A percentile compares a stretch with the other conserved stretches of the same genome.
Evolutionary conservation across 805 yeast genomes (phyloP).

Genomic region (Clavispora phyllophila): DNA sequence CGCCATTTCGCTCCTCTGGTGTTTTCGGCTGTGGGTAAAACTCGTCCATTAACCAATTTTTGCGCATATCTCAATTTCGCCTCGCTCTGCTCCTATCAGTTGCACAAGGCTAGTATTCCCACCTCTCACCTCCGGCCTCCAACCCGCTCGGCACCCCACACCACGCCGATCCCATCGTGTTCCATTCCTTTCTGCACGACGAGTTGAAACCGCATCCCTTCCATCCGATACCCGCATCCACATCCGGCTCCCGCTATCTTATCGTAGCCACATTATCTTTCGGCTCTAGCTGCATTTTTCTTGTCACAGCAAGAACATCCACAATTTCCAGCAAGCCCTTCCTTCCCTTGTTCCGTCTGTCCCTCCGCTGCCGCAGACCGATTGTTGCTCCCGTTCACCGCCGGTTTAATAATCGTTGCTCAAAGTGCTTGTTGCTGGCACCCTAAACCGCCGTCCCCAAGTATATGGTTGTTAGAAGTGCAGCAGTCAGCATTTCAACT

Average conservation of each 20-base stretch:
- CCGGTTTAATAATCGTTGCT: too few relatives aligned
- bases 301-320: too few relatives aligned
- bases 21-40: background rate
- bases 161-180: background rate
- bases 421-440: background rate
- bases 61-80: background rate
- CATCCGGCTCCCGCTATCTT: background rate
- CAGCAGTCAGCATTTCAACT: slow-evolving; percentile 1
- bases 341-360: background rate
- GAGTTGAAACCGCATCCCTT: background rate
- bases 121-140: background rate
- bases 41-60: slow-evolving; percentile 1
- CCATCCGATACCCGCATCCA: background rate
- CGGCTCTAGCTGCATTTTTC: too few relatives aligned
- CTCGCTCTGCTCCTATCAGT: background rate
- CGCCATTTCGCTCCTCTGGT: background rate
- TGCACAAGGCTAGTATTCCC: background rate
- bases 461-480: slow-evolving; percentile 1
- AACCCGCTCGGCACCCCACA: background rate
- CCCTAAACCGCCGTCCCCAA: background rate
- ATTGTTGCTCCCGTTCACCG: background rate
- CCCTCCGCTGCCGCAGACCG: too few relatives aligned
- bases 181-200: slow-evolving; percentile 1
- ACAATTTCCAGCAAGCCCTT: too few relatives aligned
- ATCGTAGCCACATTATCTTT: background rate